Evolutionary conservation across 192 early-diverging fungal species (phyloP).

Genomic region (Podila epigama): DNA sequence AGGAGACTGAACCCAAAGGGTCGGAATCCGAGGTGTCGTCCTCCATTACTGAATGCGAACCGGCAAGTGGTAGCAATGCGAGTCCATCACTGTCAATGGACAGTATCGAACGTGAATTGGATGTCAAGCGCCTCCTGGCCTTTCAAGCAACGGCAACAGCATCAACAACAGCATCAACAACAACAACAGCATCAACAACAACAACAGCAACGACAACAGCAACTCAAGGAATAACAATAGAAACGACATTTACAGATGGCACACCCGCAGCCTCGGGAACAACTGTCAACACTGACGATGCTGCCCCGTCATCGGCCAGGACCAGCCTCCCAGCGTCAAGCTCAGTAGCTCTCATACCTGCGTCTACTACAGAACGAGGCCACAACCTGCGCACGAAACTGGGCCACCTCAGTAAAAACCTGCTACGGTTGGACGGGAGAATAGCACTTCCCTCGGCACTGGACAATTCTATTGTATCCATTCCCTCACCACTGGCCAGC

Average conservation of each 20-base stretch:
- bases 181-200: not conserved
- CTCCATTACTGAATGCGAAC: no score
- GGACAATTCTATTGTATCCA: not conserved
- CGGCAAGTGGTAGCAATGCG: not conserved
- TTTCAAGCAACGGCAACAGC: not conserved
- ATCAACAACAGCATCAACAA: not conserved
- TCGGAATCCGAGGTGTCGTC: no score
- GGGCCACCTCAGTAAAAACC: no score
- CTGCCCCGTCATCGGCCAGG: no score
- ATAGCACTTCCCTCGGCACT: not conserved
- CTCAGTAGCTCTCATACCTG: no score
- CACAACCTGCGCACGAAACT: no score
- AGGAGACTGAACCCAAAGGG: no score
- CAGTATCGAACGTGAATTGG: not conserved
- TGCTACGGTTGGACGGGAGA: not conserved
- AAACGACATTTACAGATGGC: no score
- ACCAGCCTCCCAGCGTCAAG: no score
- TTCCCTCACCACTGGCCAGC: conserved; percentile 31
- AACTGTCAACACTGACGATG: no score
- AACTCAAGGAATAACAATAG: not conserved
- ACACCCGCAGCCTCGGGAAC: no score
- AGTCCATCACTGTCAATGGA: not conserved
- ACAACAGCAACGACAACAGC: not conserved
- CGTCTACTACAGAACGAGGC: no score
- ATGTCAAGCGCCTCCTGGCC: not conserved